Conservation (phyloP, 179 eudicot genomes). For the Sideroxylon spinosum region DNA sequence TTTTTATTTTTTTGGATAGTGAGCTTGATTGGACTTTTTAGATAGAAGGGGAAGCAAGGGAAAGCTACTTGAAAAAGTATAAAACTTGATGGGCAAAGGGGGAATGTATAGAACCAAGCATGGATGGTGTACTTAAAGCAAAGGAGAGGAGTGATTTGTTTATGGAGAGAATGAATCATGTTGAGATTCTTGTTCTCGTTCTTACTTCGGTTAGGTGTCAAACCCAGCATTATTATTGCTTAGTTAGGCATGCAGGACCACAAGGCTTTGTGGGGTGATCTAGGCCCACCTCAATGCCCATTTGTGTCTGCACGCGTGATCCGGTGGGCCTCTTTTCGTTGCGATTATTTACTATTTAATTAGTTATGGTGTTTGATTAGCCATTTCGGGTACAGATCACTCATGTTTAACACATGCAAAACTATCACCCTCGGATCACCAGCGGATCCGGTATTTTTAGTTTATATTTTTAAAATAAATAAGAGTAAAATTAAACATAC, state of each 20-base stretch:
- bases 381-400: constrained; percentile 7
- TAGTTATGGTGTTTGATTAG: neutral
- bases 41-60: neutral
- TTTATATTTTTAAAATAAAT: too few relatives aligned
- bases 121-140: neutral
- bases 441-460: too few relatives aligned
- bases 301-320: constrained; percentile 22
- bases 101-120: constrained; percentile 9
- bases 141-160: neutral
- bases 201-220: constrained; percentile 17
- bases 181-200: neutral
- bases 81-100: constrained; percentile 4
- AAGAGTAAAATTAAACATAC: too few relatives aligned
- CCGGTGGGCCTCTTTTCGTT: constrained; percentile 8
- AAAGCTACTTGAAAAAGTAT: constrained; percentile 11
- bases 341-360: neutral
- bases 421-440: too few relatives aligned
- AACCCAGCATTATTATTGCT: constrained; percentile 16
- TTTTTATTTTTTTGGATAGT: too few relatives aligned
- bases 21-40: constrained; percentile 6
- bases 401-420: neutral
- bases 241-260: constrained; percentile 16
- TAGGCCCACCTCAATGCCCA: constrained; percentile 20
- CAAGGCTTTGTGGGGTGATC: constrained; percentile 13
- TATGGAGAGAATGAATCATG: too few relatives aligned